phyloP scores from a whole-genome alignment of 495 filamentous ascomycete genomes.

The Emericellopsis terricola region DNA sequence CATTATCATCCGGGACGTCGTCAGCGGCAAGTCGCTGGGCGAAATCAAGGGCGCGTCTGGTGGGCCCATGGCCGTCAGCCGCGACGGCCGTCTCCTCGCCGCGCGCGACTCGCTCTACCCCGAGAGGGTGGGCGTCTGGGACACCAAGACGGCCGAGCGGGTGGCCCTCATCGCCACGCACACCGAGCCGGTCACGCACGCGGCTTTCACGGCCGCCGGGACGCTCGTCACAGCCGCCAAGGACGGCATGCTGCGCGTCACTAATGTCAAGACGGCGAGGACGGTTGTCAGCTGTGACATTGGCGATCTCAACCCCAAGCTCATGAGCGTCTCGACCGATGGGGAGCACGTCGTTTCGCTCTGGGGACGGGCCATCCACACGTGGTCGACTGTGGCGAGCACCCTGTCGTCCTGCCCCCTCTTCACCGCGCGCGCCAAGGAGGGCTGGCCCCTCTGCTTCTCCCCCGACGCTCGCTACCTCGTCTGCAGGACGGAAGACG shows the following conservation, averaged over 20 bases:
- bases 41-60: slow-evolving; percentile 1
- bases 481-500: slow-evolving; percentile 12
- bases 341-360: slow-evolving; percentile 9
- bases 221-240: slow-evolving; percentile 8
- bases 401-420: slow-evolving; percentile 8
- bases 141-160: not conserved
- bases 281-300: slow-evolving; percentile 11
- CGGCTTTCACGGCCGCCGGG: slow-evolving; percentile 7
- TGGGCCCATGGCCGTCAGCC: slow-evolving; percentile 1
- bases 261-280: slow-evolving; percentile 5
- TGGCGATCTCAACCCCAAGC: slow-evolving; percentile 3
- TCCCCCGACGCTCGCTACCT: slow-evolving; percentile 12
- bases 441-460: slow-evolving; percentile 15
- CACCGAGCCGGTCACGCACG: slow-evolving; percentile 8
- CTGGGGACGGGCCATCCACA: slow-evolving; percentile 11
- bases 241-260: slow-evolving; percentile 12
- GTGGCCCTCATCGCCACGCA: slow-evolving; percentile 4
- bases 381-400: slow-evolving; percentile 7
- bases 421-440: slow-evolving; percentile 4
- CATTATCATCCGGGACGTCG: not conserved
- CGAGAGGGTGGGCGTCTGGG: not conserved
- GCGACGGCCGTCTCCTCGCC: slow-evolving; percentile 2
- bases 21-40: not conserved
- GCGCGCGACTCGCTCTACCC: not conserved
- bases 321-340: slow-evolving; percentile 8